Base-by-base conservation (phyloP, 495 filamentous ascomycete genomes). In the Evernia prunastri region DNA sequence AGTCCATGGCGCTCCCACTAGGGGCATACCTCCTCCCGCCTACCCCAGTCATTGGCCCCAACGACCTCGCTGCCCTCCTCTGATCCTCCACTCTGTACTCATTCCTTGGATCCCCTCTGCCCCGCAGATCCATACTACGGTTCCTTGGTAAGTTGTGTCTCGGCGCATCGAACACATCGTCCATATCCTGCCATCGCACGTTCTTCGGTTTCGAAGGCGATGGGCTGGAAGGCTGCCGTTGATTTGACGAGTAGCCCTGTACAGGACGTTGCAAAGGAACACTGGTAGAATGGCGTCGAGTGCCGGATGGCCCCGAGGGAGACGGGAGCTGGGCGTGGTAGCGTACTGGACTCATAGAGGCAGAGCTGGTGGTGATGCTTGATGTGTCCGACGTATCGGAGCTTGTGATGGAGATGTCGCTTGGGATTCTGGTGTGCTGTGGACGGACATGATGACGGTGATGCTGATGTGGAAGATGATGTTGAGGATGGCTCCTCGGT, bases 401-500 rank as follows among this genome's bases (percentile, higher is more conserved):
- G 33, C 58, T 65, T 9, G 60, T 60, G n/a, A 61, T 63, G 12
- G 69, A 71, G 47, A 65, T 23, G 33, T 61, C 67, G 57, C 66
- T 66, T 10, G 60, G 57, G 37, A 56, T 39, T 59, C 66, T 61
- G 17, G 51, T 8, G 29, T 65, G 62, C 0, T 3, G 27, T 31
- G 51, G 51, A 54, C 67, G 27, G 58, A 33, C 27, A 37, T 65
- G 33, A 51, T 60, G n/a, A 62, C 61, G 12, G 67, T 67, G 40
- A 60, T 25, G 33, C 43, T 58, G 51, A 61, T 66, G 12, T 49
- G 49, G 33, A 54, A 40, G 58, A 15, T 43, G 58, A 33, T 37
- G 59, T 6, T 49, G 45, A 49, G 66, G 63, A 45, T 54, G 66
- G 29, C 47, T 42, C 13, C 35, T 42, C 7, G 39, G 40, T 59